These are phyloP conservation scores for Sambucus nigra DNA, from an alignment of 129 eudicot species.

Conservation along the genomic window DNA sequence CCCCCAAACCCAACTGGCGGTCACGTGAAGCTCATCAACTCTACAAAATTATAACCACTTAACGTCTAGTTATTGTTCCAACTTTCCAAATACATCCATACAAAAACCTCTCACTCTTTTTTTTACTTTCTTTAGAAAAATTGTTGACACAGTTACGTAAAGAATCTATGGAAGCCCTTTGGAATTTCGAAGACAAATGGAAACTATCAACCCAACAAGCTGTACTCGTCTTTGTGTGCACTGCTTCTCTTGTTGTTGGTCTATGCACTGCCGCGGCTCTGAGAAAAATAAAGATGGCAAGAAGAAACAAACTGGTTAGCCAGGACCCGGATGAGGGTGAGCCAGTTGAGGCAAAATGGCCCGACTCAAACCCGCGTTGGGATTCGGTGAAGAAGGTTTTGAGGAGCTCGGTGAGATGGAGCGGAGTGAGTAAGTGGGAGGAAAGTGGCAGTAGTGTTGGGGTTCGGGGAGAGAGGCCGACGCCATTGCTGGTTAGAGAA, in stretches of 20 bases:
- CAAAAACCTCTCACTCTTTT: not conserved
- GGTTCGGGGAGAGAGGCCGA: conserved; percentile 27
- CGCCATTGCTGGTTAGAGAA: conserved; percentile 37
- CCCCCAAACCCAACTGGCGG: conserved; percentile 26
- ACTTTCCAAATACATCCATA: not conserved
- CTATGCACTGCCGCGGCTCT: conserved; percentile 24
- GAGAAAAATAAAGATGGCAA: conserved; percentile 17
- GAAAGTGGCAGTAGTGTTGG: conserved; percentile 22
- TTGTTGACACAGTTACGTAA: conserved; percentile 8
- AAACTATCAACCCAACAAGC: conserved; percentile 61
- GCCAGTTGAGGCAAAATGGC: conserved; percentile 1
- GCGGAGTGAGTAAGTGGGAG: conserved; percentile 60
- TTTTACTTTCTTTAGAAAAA: conserved; percentile 1
- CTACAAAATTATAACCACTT: conserved; percentile 1
- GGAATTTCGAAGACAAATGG: conserved; percentile 63
- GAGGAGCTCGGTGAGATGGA: conserved; percentile 56
- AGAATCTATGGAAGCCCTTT: conserved; percentile 44
- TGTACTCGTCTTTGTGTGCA: conserved; percentile 26
- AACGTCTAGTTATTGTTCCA: too few relatives aligned
- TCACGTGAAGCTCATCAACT: conserved; percentile 9
- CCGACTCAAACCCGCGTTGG: conserved; percentile 14
- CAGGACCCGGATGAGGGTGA: conserved; percentile 20
- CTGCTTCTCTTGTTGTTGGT: conserved; percentile 31
- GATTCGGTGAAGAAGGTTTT: conserved; percentile 28
- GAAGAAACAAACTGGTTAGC: conserved; percentile 8